Conservation (phyloP, 2,329 filamentous ascomycete genomes). For the Aspergillus sp. region DNA sequence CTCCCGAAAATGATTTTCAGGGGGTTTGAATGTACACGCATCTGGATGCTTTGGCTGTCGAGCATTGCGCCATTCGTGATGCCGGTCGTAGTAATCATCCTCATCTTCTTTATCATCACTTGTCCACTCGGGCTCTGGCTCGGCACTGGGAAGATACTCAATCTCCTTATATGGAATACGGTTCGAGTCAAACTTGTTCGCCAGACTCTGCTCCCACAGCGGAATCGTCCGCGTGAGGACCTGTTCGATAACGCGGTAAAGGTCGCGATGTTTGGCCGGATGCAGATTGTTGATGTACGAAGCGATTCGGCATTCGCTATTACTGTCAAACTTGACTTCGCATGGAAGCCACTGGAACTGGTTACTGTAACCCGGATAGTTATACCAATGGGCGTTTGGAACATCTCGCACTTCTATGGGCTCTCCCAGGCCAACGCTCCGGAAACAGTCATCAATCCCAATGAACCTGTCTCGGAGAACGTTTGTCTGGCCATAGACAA, state of each 20-base stretch:
- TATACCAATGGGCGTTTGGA: too few relatives aligned
- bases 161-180: too few relatives aligned
- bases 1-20: not conserved
- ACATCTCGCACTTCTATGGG: too few relatives aligned
- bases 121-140: too few relatives aligned
- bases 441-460: not conserved
- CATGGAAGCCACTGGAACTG: not conserved
- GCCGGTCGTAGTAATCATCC: too few relatives aligned
- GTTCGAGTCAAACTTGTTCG: rapidly evolving
- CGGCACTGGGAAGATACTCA: too few relatives aligned
- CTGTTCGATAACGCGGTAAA: not conserved
- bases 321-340: not conserved
- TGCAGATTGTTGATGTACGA: not conserved
- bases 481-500: not conserved
- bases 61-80: not conserved
- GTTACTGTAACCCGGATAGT: too few relatives aligned
- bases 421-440: not conserved
- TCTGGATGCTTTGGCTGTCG: not conserved
- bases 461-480: not conserved
- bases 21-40: not conserved
- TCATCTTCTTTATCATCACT: too few relatives aligned
- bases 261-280: not conserved
- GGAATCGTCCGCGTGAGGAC: not conserved
- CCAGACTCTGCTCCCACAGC: not conserved
- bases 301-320: not conserved